Evolutionary conservation across 495 filamentous ascomycete genomes (phyloP).

Genomic region (Neurospora sp.): DNA sequence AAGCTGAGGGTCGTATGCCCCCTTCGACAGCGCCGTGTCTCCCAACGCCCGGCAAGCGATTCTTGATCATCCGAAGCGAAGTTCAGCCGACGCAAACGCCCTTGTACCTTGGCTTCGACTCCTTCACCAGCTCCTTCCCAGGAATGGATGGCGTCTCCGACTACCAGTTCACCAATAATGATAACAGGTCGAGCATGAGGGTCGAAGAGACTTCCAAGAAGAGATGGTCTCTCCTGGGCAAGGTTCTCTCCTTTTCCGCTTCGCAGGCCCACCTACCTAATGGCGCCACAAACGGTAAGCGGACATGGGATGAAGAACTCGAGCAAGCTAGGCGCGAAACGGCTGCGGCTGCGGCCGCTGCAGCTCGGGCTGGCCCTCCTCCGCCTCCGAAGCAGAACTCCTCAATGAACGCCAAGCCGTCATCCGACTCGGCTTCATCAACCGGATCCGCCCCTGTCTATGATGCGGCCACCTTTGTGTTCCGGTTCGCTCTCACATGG

Average conservation of each 20-base stretch:
- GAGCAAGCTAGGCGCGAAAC: conserved; percentile 35
- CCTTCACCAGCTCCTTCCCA: conserved; percentile 17
- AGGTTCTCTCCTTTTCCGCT: conserved; percentile 47
- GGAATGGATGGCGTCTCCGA: conserved; percentile 1
- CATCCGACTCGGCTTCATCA: conserved; percentile 31
- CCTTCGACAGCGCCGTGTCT: conserved; percentile 75
- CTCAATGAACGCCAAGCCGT: conserved; percentile 12
- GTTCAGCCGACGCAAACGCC: conserved; percentile 45
- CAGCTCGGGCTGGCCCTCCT: conserved; percentile 14
- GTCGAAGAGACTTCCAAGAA: conserved; percentile 36
- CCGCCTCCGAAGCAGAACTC: conserved; percentile 20
- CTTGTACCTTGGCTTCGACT: conserved; percentile 32
- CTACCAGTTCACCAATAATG: conserved; percentile 6
- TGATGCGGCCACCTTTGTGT: conserved; percentile 33
- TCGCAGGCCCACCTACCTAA: conserved; percentile 10
- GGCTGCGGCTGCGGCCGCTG: conserved; percentile 24
- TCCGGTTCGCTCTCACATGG: conserved; percentile 35
- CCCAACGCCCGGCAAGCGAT: conserved; percentile 81
- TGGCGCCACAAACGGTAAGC: conserved; percentile 5
- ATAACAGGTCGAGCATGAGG: not conserved
- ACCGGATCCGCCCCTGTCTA: conserved; percentile 34
- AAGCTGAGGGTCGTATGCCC: conserved; percentile 40
- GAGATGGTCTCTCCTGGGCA: conserved; percentile 60
- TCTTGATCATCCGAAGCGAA: conserved; percentile 89
- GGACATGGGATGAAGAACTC: conserved; percentile 30